Evolutionary conservation across 2,329 filamentous ascomycete genomes (phyloP).

Genomic region (Xylariales sp.): DNA sequence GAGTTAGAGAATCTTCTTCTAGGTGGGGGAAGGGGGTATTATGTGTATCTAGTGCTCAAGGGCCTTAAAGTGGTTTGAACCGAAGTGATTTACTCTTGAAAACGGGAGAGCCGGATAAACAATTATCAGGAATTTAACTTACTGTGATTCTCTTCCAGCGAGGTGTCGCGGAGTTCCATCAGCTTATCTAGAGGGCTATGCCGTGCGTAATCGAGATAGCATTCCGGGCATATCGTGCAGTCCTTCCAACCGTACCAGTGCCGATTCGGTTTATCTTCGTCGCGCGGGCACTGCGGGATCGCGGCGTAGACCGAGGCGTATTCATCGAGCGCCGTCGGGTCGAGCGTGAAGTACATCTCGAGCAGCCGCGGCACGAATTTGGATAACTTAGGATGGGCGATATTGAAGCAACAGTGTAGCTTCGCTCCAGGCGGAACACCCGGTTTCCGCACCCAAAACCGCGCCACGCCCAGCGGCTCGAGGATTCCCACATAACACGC

Average conservation of each 20-base stretch:
- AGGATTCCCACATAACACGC: constrained; percentile 52
- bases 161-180: constrained; percentile 47
- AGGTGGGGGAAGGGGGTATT: not conserved
- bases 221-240: constrained; percentile 53
- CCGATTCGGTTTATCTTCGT: constrained; percentile 40
- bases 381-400: constrained; percentile 45
- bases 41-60: too few relatives aligned
- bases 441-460: constrained; percentile 48
- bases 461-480: constrained; percentile 47
- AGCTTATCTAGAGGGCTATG: constrained; percentile 45
- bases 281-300: constrained; percentile 47
- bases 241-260: constrained; percentile 54
- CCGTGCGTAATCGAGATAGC: constrained; percentile 51
- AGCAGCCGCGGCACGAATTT: constrained; percentile 43
- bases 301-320: constrained; percentile 48
- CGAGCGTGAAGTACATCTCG: constrained; percentile 48
- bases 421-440: constrained; percentile 35
- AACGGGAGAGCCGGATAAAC: not conserved
- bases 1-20: not conserved
- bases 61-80: too few relatives aligned
- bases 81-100: not conserved
- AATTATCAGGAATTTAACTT: constrained; percentile 1
- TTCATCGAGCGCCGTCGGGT: constrained; percentile 43
- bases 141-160: constrained; percentile 33
- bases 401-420: constrained; percentile 52